Evolutionary conservation across 2,329 filamentous ascomycete species (phyloP).

Genomic region (Metarhizium brunneum): DNA sequence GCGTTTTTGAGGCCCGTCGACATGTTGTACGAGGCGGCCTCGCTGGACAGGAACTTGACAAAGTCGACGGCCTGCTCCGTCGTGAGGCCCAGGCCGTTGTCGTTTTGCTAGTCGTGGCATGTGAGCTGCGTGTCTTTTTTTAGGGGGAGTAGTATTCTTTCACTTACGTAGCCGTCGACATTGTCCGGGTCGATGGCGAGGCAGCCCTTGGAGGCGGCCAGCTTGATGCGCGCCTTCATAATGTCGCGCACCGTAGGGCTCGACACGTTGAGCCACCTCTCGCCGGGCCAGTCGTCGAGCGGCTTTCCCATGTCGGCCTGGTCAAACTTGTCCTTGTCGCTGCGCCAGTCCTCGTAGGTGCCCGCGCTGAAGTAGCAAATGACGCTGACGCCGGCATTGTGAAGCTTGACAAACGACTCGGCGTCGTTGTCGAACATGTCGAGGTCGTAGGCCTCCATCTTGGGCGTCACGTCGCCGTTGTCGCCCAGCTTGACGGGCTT

Average conservation of each 20-base stretch:
- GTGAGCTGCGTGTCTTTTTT: neutral
- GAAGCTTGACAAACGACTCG: constrained; percentile 41
- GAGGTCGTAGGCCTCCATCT: constrained; percentile 41
- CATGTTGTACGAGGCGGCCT: constrained; percentile 45
- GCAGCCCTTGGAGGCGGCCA: constrained; percentile 53
- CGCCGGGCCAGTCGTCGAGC: constrained; percentile 54
- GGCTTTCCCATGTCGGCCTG: constrained; percentile 45
- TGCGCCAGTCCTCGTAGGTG: constrained; percentile 52
- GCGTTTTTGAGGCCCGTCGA: constrained; percentile 62
- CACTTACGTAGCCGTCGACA: constrained; percentile 46
- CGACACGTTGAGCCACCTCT: constrained; percentile 54
- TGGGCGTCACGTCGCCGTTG: constrained; percentile 20
- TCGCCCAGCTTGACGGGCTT: constrained; percentile 27
- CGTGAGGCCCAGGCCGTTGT: constrained; percentile 49
- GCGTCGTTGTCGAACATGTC: constrained; percentile 45
- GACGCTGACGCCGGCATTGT: constrained; percentile 43
- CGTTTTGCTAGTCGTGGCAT: constrained; percentile 31
- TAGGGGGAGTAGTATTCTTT: no score
- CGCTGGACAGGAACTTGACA: constrained; percentile 48
- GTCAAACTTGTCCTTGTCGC: constrained; percentile 47
- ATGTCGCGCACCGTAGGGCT: constrained; percentile 48
- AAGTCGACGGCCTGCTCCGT: constrained; percentile 46
- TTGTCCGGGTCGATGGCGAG: constrained; percentile 65
- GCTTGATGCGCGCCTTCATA: constrained; percentile 50
- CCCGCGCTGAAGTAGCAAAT: constrained; percentile 72